Base-by-base conservation (phyloP, 2,329 filamentous ascomycete species). In the Phaeosphaeria sp. region DNA sequence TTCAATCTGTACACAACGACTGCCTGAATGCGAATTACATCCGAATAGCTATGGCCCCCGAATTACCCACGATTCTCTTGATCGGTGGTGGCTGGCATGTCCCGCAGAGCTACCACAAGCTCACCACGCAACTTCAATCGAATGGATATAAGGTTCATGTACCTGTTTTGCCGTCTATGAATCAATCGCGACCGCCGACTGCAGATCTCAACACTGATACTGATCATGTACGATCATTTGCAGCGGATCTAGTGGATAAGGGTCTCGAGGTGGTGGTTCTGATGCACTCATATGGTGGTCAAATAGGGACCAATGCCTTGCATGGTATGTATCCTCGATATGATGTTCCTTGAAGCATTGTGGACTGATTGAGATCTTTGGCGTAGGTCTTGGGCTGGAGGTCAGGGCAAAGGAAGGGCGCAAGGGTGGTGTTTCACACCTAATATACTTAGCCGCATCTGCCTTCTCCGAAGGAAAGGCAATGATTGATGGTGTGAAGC, bases 1-100 rank as follows among this genome's bases (percentile, higher is more conserved):
- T 4, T 27, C 25, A 27, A 9, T 9, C 9, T 9, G 9, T 27
- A 4, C 4, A 5, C 4, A 27, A 27, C 25, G 25, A 27, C 25
- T 27, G 9, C 9, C 25, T 27, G 25, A 27, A 27, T 27, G 4
- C 25, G 25, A 4, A 9, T 4, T 27, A 27, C 25, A 27, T 27
- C 25, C 9, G 9, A 27, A 27, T 27, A 27, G 25, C 4, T 9
- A 27, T 27, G 25, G 25, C 25, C 4, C 9, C 9, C 25, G 25
- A 27, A 27, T 27, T 27, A 9, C 25, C 25, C 25, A 9, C 25
- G 9, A 9, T 22, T 4, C 4, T 44, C 21, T 7, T 44, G 42
- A 21, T 44, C 18, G n/a, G 42, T 21, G 72, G 73, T 10, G 71
- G 65, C 15, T 74, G 71, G 69, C 73, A 76, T 56, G 54, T 52